Evolutionary conservation across 345 rosid species (phyloP).

Genomic region (Alliaria petiolata): DNA sequence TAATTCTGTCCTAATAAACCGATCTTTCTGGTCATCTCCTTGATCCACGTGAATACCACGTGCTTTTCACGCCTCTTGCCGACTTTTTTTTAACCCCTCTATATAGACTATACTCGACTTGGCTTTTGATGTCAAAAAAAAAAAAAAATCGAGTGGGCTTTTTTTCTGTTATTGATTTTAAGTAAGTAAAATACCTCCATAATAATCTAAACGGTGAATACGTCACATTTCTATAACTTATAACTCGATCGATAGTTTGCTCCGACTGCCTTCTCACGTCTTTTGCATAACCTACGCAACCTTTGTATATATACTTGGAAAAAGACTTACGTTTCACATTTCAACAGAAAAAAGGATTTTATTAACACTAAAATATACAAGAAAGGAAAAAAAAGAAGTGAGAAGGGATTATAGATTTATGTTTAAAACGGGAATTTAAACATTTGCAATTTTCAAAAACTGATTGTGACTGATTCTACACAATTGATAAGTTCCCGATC

Average conservation of each 20-base stretch:
- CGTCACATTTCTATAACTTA: background rate
- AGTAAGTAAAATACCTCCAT: too few relatives aligned
- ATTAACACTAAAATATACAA: too few relatives aligned
- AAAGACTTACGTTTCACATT: too few relatives aligned
- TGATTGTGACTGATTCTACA: background rate
- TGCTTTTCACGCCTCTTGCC: slow-evolving; percentile 31
- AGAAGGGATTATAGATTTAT: background rate
- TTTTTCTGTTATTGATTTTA: background rate
- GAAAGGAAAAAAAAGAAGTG: background rate
- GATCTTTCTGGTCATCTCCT: slow-evolving; percentile 29
- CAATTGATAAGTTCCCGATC: background rate
- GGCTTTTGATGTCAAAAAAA: too few relatives aligned
- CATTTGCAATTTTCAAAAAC: background rate
- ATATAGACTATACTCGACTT: background rate
- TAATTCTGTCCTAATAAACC: slow-evolving; percentile 26
- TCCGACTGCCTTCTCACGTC: background rate
- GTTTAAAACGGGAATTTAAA: background rate
- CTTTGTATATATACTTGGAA: too few relatives aligned
- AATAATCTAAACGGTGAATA: background rate
- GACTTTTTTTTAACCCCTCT: background rate
- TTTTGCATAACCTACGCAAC: background rate
- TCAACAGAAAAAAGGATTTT: too few relatives aligned
- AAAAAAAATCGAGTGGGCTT: too few relatives aligned
- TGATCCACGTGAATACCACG: slow-evolving; percentile 32
- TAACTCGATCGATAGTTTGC: background rate